Evolutionary conservation across 352 stramenopile genomes (phyloP).

Genomic region (Phytopythium helicoides): DNA sequence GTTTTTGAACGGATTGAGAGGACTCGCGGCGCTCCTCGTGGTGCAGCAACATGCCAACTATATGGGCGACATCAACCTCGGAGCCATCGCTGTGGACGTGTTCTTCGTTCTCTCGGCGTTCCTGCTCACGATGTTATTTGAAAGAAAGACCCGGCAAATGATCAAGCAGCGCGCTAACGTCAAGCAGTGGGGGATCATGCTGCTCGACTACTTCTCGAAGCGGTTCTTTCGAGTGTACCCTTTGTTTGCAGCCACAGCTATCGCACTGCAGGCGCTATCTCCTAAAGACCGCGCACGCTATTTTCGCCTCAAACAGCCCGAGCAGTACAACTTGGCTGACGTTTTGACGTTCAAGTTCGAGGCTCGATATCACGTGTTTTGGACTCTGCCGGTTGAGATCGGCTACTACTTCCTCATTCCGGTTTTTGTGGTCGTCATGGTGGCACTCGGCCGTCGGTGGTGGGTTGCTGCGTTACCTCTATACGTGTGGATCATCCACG

Average conservation of each 20-base stretch:
- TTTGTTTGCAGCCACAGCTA: slow-evolving; percentile 36
- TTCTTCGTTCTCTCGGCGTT: slow-evolving; percentile 52
- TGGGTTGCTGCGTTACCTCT: slow-evolving; percentile 18
- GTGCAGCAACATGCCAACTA: slow-evolving; percentile 27
- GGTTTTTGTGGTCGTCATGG: slow-evolving; percentile 20
- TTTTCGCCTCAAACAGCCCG: slow-evolving; percentile 15
- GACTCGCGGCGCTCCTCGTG: slow-evolving; percentile 34
- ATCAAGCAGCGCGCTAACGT: slow-evolving; percentile 14
- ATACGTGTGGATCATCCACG: slow-evolving; percentile 15
- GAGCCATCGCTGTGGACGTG: slow-evolving; percentile 27
- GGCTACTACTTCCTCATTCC: slow-evolving; percentile 42
- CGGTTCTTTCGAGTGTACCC: slow-evolving; percentile 58
- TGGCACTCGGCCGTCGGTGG: slow-evolving; percentile 17
- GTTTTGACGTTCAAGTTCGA: slow-evolving; percentile 33
- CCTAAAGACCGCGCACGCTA: slow-evolving; percentile 25
- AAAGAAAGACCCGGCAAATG: slow-evolving; percentile 27
- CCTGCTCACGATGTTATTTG: slow-evolving; percentile 36
- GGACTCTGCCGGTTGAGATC: slow-evolving; percentile 49
- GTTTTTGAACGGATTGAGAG: slow-evolving; percentile 39
- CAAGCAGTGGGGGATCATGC: slow-evolving; percentile 14
- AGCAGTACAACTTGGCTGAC: slow-evolving; percentile 27
- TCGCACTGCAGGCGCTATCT: slow-evolving; percentile 27
- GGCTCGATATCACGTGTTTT: slow-evolving; percentile 43
- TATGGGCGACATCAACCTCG: slow-evolving; percentile 23
- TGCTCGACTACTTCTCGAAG: slow-evolving; percentile 44